Conservation (phyloP, 176 grass and related monocot genomes). For the Cenchrus purpureus region DNA sequence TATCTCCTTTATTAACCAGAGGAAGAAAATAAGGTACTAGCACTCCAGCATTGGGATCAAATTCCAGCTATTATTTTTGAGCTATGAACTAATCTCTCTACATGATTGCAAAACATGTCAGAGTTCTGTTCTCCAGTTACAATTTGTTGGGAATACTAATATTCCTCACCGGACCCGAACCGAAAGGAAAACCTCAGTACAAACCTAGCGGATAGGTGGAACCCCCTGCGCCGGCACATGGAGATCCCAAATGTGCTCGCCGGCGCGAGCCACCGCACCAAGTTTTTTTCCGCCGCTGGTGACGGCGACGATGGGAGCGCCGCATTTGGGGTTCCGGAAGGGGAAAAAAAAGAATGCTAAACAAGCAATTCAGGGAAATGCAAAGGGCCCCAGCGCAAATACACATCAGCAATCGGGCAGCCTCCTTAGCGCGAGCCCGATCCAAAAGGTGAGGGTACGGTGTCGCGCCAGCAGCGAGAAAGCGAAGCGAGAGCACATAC, state of each 20-base stretch:
- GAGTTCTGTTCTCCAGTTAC: background rate
- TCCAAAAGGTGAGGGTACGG: background rate
- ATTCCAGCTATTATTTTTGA: background rate
- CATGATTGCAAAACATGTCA: background rate
- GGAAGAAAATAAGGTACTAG: background rate
- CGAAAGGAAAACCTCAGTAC: background rate
- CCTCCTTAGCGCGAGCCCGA: background rate
- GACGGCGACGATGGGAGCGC: background rate
- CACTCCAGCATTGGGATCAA: background rate
- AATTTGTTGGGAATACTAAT: background rate
- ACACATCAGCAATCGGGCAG: background rate
- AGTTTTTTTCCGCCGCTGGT: background rate
- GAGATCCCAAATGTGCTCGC: background rate
- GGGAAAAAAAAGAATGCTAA: background rate
- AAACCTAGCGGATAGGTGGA: conserved; percentile 5
- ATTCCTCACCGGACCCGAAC: too few relatives aligned
- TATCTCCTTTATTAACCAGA: background rate
- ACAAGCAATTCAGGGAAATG: background rate
- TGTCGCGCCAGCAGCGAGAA: background rate
- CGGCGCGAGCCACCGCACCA: background rate
- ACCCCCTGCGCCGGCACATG: conserved; percentile 18
- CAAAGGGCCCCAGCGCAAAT: background rate
- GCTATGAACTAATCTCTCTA: background rate
- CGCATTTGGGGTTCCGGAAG: background rate
- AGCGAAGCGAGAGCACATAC: conserved; percentile 30